Conservation (phyloP, 2,329 filamentous ascomycete genomes). For the Colletotrichum incanum region DNA sequence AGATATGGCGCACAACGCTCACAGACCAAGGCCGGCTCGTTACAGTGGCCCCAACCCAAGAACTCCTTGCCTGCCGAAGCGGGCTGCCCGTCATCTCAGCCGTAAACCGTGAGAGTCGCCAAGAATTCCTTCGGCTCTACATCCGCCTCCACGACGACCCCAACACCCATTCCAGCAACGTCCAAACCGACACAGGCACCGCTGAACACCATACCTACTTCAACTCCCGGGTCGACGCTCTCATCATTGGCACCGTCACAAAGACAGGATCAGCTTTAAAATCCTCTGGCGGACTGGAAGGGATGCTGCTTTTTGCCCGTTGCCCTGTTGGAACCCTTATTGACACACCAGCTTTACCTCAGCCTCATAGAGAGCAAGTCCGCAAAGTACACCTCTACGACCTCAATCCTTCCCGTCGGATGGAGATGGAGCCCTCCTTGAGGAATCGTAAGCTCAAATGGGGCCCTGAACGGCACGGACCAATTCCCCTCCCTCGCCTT, state of each 20-base stretch:
- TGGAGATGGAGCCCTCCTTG: background rate
- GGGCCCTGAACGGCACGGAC: background rate
- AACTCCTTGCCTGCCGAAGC: background rate
- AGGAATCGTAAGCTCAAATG: background rate
- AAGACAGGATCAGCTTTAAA: background rate
- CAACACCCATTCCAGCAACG: background rate
- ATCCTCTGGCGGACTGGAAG: background rate
- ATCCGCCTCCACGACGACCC: background rate
- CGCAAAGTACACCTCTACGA: conserved; percentile 9
- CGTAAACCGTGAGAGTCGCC: conserved; percentile 25
- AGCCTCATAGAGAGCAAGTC: background rate
- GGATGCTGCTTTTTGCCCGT: conserved; percentile 2
- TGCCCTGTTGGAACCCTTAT: background rate
- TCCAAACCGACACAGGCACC: no score
- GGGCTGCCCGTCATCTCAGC: conserved; percentile 11
- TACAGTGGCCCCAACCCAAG: background rate
- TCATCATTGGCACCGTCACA: conserved; percentile 10
- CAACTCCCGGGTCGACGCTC: conserved; percentile 20
- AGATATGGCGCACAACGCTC: conserved; percentile 11
- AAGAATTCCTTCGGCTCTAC: conserved; percentile 8
- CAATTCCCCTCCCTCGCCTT: conserved; percentile 2
- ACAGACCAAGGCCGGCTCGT: conserved; percentile 9
- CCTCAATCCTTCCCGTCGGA: background rate
- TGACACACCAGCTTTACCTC: background rate
- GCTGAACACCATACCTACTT: conserved; percentile 12